These are phyloP conservation scores for Prunus campanulata DNA, from an alignment of 306 rosid genomes.

Conservation along the genomic window DNA sequence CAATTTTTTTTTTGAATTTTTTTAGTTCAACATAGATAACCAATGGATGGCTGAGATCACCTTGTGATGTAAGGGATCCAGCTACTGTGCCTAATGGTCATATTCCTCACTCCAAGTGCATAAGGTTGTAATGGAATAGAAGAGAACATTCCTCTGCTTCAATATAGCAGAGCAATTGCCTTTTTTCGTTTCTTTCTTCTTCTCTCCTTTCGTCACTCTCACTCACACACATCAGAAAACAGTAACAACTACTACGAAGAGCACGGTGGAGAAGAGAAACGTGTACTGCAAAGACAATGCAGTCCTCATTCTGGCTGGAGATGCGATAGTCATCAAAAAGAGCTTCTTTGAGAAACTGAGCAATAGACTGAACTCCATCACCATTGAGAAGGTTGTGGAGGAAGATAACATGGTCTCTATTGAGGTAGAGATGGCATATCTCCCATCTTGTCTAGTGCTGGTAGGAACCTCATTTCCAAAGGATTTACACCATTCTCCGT, in stretches of 20 bases:
- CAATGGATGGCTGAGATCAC: too few species aligned
- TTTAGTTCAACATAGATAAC: too few species aligned
- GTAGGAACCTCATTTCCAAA: constrained; percentile 74
- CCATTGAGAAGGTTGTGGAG: constrained; percentile 91
- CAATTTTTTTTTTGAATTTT: too few species aligned
- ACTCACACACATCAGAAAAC: too few species aligned
- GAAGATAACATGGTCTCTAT: constrained; percentile 70
- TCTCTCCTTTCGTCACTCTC: too few species aligned
- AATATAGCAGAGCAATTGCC: too few species aligned
- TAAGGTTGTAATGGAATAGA: too few species aligned
- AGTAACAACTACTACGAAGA: constrained; percentile 53
- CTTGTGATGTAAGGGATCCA: too few species aligned
- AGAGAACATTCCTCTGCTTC: too few species aligned
- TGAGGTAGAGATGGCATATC: constrained; percentile 69
- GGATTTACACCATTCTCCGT: constrained; percentile 73
- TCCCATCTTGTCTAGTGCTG: constrained; percentile 74
- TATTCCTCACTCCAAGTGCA: too few species aligned
- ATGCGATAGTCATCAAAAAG: constrained; percentile 77
- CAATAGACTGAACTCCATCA: constrained; percentile 76
- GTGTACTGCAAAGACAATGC: constrained; percentile 78
- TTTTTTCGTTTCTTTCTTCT: too few species aligned
- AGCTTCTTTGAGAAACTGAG: constrained; percentile 72
- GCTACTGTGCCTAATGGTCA: too few species aligned
- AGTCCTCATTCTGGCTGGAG: constrained; percentile 80
- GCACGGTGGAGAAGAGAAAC: constrained; percentile 83